Conservation (phyloP, 495 filamentous ascomycete species). For the Mytilinidion resinicola region DNA sequence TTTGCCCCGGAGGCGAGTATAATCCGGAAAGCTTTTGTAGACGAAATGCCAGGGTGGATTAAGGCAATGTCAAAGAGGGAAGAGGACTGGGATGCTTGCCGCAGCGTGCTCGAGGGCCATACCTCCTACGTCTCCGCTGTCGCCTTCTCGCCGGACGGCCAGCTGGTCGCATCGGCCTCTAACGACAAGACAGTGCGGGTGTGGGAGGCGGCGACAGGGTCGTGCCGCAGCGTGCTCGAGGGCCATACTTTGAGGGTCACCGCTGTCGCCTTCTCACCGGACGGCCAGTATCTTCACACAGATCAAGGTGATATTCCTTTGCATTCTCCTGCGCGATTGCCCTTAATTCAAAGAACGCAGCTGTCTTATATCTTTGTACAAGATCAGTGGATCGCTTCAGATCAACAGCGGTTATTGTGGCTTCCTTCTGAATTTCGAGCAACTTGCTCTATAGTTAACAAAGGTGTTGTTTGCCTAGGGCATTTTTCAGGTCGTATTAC, state of each 20-base stretch:
- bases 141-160: constrained; percentile 35
- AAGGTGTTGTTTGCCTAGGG: not conserved
- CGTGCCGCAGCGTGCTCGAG: no score
- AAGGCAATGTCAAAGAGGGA: no score
- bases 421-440: not conserved
- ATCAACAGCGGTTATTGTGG: not conserved
- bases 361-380: constrained; percentile 1
- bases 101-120: no score
- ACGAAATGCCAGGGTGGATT: no score
- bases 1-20: no score
- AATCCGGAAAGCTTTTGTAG: no score
- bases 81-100: no score
- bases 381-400: constrained; percentile 1
- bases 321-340: not conserved
- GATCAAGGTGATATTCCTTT: constrained; percentile 2
- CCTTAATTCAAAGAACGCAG: not conserved
- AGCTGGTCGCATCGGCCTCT: no score
- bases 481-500: not conserved
- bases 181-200: not conserved
- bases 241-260: constrained; percentile 1
- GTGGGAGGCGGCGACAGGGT: no score
- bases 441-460: not conserved
- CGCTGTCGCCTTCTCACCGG: constrained; percentile 7
- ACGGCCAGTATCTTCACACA: constrained; percentile 5
- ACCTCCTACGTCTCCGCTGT: constrained; percentile 31